Percentiles rank a stretch among this genome's conserved stretches.
phyloP scores from a whole-genome alignment of 108 stramenopile species.

The Conticribra weissflogii region DNA sequence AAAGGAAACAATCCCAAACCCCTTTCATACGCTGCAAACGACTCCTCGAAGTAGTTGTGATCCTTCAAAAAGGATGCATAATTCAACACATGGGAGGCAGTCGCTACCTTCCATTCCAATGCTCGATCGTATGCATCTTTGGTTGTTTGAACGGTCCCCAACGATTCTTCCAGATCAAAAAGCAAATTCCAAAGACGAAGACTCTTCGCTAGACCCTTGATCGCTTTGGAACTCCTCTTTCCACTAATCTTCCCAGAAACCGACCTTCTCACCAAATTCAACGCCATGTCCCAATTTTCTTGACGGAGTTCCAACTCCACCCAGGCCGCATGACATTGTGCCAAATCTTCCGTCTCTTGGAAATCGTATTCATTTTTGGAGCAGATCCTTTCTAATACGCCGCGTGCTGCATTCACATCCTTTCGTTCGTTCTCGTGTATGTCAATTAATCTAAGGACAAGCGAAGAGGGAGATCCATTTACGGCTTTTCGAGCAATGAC shows the following conservation, averaged over 20 bases:
- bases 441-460: slow-evolving; percentile 82
- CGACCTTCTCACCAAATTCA: slow-evolving; percentile 71
- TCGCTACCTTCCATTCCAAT: slow-evolving; percentile 94
- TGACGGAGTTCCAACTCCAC: slow-evolving; percentile 95
- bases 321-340: slow-evolving; percentile 88
- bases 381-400: slow-evolving; percentile 78
- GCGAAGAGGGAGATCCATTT: slow-evolving; percentile 75
- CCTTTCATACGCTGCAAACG: slow-evolving; percentile 88
- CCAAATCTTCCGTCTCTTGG: slow-evolving; percentile 90
- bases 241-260: slow-evolving; percentile 61
- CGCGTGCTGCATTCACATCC: slow-evolving; percentile 79
- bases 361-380: slow-evolving; percentile 64
- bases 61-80: slow-evolving; percentile 92
- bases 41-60: slow-evolving; percentile 94
- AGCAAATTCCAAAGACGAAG: slow-evolving; percentile 92
- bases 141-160: slow-evolving; percentile 92
- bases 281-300: slow-evolving; percentile 90
- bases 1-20: slow-evolving; percentile 93
- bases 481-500: slow-evolving; percentile 67
- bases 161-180: slow-evolving; percentile 96
- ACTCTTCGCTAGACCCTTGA: slow-evolving; percentile 61
- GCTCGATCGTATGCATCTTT: slow-evolving; percentile 95
- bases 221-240: slow-evolving; percentile 37
- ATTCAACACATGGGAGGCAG: slow-evolving; percentile 94
- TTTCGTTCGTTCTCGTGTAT: slow-evolving; percentile 81